Base-by-base conservation (phyloP, 1,284 basidiomycete genomes). In the Malassezia sp. region DNA sequence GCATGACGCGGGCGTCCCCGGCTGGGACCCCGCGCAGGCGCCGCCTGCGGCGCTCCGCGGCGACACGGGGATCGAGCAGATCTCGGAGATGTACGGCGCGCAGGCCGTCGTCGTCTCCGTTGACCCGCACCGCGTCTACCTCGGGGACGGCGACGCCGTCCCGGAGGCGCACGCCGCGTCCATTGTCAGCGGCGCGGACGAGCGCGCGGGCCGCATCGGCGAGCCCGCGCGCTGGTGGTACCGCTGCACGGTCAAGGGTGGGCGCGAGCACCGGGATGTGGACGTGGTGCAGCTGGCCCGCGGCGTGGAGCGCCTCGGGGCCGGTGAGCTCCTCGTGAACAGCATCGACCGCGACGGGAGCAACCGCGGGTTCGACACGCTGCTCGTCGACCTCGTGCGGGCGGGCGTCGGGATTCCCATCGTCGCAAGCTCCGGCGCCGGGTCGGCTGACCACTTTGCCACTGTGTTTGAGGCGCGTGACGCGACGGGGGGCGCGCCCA, bases 61-160 rank as follows among this genome's bases (percentile, higher is more conserved):
- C 35, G 56, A 59, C 49, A 91, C 87, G 55, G 84, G 84, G 14
- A 95, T 99, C 61, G 90, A 96, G 74, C 83, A 81, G 4, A 97
- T 99, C 67, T 84, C 89, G 3, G 75, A 76, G 38, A 82, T 78
- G 29, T 99, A 99, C 71, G 93, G 93, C n/a, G 79, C 80, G 9
- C 91, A 97, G 71, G 93, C 93, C 1, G 89, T 99, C 41, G 93
- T 99, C 11, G 90, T 99, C 22, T 95, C 89, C 30, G 81, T 97
- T 59, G 93, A 99, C 74, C 93, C 93, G 2, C 82, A 82, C 58
- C 76, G 89, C 37, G 84, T 84, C 15, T 95, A 88, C 73, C 80
- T 93, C 58, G 78, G 83, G 57, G 75, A 78, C 0, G 67, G 73
- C 21, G 60, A 49, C 60, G 54, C 24, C 71, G 73, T 45, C 64